A percentile compares a stretch with the other conserved stretches of the same genome.
phyloP scores from a whole-genome alignment of 1,284 basidiomycete species.

The Leccinum ponderosum region DNA sequence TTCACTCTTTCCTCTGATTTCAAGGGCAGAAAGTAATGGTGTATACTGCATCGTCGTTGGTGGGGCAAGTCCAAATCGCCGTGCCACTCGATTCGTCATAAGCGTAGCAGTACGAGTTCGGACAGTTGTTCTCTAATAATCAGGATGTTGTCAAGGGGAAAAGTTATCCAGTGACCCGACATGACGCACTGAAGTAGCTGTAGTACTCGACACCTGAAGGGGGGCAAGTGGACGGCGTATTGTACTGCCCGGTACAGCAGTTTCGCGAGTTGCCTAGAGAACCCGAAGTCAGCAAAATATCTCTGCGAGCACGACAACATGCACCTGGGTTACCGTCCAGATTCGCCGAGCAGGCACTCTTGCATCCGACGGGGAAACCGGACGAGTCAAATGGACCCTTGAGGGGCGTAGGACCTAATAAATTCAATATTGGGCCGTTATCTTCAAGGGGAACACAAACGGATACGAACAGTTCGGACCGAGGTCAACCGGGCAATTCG shows the following conservation, averaged over 20 bases:
- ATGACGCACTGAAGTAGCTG: conserved; percentile 44
- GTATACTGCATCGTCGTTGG: conserved; percentile 30
- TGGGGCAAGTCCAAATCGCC: conserved; percentile 42
- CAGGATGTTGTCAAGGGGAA: no score
- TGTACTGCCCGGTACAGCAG: conserved; percentile 39
- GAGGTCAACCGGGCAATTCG: conserved; percentile 46
- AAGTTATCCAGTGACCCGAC: no score
- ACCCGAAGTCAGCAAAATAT: neutral
- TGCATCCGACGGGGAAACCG: conserved; percentile 49
- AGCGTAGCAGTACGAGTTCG: conserved; percentile 47
- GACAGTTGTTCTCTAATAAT: conserved; percentile 38
- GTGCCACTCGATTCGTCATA: conserved; percentile 45
- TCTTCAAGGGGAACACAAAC: neutral
- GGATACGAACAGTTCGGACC: conserved; percentile 38
- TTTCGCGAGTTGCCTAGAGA: conserved; percentile 35
- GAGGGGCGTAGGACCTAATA: conserved; percentile 41
- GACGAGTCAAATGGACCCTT: conserved; percentile 43
- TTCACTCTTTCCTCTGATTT: no score
- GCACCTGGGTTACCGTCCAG: conserved; percentile 40
- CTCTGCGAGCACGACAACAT: conserved; percentile 8
- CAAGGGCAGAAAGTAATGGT: conserved; percentile 28
- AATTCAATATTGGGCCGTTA: neutral
- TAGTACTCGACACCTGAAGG: conserved; percentile 45
- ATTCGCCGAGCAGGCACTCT: conserved; percentile 49
- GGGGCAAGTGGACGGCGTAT: conserved; percentile 43